Conservation (phyloP, 1,284 basidiomycete species). For the Ceraceosorus guamensis region DNA sequence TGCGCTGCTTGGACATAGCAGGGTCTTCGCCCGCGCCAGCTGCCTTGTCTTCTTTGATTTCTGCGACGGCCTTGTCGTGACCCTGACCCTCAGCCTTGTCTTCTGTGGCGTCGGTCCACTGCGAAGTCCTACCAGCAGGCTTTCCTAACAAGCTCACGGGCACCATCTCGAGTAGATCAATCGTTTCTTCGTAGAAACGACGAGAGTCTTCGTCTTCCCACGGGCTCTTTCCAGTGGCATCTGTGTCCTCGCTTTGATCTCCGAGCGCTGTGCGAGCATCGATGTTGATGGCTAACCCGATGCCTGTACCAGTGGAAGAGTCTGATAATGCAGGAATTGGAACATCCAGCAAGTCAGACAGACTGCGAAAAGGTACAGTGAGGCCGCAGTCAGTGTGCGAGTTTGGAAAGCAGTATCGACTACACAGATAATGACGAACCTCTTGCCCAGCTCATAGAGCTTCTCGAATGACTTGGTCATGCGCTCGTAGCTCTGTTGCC, state of each 20-base stretch:
- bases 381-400: no score
- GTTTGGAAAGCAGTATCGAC: no score
- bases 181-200: constrained; percentile 85
- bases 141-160: constrained; percentile 73
- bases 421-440: constrained; percentile 39
- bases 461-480: constrained; percentile 94
- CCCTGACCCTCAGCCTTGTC: not conserved
- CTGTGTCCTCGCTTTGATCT: constrained; percentile 48
- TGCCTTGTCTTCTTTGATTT: constrained; percentile 8
- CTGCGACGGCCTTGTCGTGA: constrained; percentile 26
- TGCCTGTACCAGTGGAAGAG: constrained; percentile 54
- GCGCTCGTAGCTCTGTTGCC: constrained; percentile 95
- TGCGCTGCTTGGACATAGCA: constrained; percentile 10
- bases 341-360: constrained; percentile 79
- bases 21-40: constrained; percentile 15
- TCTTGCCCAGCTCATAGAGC: constrained; percentile 50
- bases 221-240: constrained; percentile 59
- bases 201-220: constrained; percentile 99
- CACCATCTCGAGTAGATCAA: constrained; percentile 83
- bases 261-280: constrained; percentile 50
- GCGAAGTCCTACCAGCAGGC: constrained; percentile 7
- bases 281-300: constrained; percentile 53
- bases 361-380: constrained; percentile 42
- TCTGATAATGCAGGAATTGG: constrained; percentile 74
- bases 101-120: constrained; percentile 11